These are phyloP conservation scores for Coemansia sp. DNA, from an alignment of 192 early-diverging fungal genomes.

Conservation along the genomic window DNA sequence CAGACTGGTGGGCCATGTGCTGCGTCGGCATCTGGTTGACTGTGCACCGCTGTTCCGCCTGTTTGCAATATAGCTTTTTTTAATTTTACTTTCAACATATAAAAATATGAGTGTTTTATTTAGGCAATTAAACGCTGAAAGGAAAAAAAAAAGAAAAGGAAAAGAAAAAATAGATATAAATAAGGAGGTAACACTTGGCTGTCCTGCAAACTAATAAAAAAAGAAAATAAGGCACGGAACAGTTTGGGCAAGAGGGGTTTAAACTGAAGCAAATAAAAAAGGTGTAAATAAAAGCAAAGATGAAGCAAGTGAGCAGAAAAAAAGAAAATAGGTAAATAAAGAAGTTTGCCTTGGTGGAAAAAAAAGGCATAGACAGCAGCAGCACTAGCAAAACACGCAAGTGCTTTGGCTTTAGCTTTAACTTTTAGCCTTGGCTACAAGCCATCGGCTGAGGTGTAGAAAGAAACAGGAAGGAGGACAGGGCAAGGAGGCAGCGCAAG, in stretches of 20 bases:
- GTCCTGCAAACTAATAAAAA: constrained; percentile 4
- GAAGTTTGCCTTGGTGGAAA: neutral
- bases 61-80: neutral
- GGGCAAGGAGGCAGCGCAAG: neutral
- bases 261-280: constrained; percentile 5
- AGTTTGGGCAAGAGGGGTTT: constrained; percentile 9
- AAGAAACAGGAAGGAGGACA: neutral
- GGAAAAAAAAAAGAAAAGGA: constrained; percentile 2
- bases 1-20: constrained; percentile 24
- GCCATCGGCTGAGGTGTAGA: too few species aligned
- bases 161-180: constrained; percentile 1
- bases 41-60: constrained; percentile 31
- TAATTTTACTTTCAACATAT: neutral
- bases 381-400: neutral
- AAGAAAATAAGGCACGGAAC: constrained; percentile 5
- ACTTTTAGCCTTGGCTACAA: too few species aligned
- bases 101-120: neutral
- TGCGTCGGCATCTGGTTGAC: constrained; percentile 36
- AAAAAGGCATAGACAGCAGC: constrained; percentile 1
- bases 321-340: neutral
- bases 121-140: constrained; percentile 1
- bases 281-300: neutral
- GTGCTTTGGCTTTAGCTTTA: too few species aligned
- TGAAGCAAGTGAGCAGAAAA: neutral
- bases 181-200: neutral